A percentile compares a stretch with the other conserved stretches of the same genome.
Evolutionary conservation across 257 asterid species (phyloP).

Genomic region (Fraxinus americana): DNA sequence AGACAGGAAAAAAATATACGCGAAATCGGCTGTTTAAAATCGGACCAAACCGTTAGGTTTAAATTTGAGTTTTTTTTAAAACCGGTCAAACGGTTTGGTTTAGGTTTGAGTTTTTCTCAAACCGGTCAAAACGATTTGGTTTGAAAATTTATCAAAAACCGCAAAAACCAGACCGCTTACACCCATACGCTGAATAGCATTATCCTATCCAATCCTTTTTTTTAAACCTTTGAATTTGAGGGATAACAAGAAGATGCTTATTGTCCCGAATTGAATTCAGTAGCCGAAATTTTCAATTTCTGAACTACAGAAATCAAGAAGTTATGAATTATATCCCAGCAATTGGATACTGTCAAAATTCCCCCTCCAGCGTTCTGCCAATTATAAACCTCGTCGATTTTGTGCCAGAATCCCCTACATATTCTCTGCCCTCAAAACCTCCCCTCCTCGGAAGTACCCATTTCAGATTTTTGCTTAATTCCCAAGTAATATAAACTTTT

Average conservation of each 20-base stretch:
- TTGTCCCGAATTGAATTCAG: not conserved
- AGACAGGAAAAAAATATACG: no score
- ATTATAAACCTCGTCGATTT: conserved; percentile 41
- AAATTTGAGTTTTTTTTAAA: no score
- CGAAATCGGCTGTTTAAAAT: no score
- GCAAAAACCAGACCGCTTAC: no score
- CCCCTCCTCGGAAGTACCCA: conserved; percentile 52
- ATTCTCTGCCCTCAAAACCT: conserved; percentile 59
- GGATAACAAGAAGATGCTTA: not conserved
- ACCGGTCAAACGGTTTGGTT: no score
- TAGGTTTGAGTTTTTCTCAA: no score
- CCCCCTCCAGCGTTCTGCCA: conserved; percentile 26
- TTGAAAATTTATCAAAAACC: no score
- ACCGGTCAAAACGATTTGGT: no score
- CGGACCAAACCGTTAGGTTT: no score
- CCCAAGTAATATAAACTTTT: not conserved
- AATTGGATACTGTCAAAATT: conserved; percentile 37
- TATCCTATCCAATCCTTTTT: not conserved
- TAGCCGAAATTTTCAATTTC: not conserved
- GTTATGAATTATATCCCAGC: conserved; percentile 48
- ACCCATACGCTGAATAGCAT: no score
- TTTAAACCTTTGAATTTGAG: not conserved
- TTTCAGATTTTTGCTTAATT: not conserved
- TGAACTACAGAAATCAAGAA: conserved; percentile 13
- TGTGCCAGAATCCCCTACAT: conserved; percentile 34